A percentile compares a stretch with the other conserved stretches of the same genome.
Conservation (phyloP, 306 rosid genomes). For the Glycyrrhiza uralensis region DNA sequence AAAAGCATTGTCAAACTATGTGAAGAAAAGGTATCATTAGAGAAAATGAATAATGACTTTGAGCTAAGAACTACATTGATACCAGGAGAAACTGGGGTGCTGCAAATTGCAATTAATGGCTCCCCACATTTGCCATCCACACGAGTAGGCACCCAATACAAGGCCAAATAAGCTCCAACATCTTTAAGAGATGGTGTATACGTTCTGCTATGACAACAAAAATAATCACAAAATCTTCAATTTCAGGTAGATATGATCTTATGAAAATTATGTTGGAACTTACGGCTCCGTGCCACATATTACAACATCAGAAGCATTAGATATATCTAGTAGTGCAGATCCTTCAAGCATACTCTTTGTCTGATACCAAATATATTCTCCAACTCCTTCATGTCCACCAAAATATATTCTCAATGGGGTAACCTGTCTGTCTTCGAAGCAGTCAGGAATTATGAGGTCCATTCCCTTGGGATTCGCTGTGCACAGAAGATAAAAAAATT, state of each 20-base stretch:
- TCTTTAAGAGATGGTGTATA: slow-evolving; percentile 79
- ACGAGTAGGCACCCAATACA: slow-evolving; percentile 88
- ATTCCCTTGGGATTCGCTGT: slow-evolving; percentile 83
- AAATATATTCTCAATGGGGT: slow-evolving; percentile 62
- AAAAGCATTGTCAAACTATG: slow-evolving; percentile 12
- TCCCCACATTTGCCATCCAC: slow-evolving; percentile 71
- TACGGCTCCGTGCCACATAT: slow-evolving; percentile 65
- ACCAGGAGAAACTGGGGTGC: slow-evolving; percentile 77
- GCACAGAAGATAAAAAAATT: background rate
- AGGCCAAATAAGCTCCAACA: slow-evolving; percentile 74
- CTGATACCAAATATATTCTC: slow-evolving; percentile 78
- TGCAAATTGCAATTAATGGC: slow-evolving; percentile 66
- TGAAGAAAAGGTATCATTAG: background rate
- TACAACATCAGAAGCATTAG: slow-evolving; percentile 48
- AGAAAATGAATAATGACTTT: background rate
- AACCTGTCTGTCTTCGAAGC: slow-evolving; percentile 57
- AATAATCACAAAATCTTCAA: slow-evolving; percentile 21
- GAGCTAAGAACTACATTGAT: slow-evolving; percentile 11
- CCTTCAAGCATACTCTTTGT: slow-evolving; percentile 61
- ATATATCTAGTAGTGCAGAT: slow-evolving; percentile 55
- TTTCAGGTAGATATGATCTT: slow-evolving; percentile 3
- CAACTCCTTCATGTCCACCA: slow-evolving; percentile 92
- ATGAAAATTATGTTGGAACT: slow-evolving; percentile 39
- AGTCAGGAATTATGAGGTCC: slow-evolving; percentile 71
- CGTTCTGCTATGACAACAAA: slow-evolving; percentile 44